Evolutionary conservation across 441 rosid species (phyloP), one percentile per base, ranked within the genome.

Genomic region (Francoa sonchifolia): DNA sequence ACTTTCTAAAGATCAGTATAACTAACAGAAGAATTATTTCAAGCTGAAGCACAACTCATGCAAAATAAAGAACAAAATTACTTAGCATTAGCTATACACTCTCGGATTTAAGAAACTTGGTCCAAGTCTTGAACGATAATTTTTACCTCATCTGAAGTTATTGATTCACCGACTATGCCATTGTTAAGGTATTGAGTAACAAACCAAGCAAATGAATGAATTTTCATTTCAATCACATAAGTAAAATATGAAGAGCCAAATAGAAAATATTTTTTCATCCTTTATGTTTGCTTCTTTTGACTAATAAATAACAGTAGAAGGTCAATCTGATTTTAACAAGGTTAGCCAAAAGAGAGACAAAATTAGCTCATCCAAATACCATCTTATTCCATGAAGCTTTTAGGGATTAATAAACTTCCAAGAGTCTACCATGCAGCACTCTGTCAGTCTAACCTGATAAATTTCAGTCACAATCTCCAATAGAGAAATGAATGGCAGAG

Each of bases 391-490:
- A n/a, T n/a, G n/a, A n/a, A n/a, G n/a, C n/a, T n/a, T n/a, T n/a
- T n/a, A n/a, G n/a, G n/a, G n/a, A n/a, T n/a, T n/a, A n/a, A n/a
- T n/a, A n/a, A n/a, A n/a, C n/a, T n/a, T n/a, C n/a, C n/a, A n/a
- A n/a, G n/a, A n/a, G n/a, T n/a, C n/a, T n/a, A n/a, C n/a, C n/a
- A n/a, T n/a, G n/a, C n/a, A n/a, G n/a, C 12, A 31, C 19, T 33
- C 42, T 15, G 26, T 42, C 15, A 38, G 52, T 50, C 72, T 33
- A 47, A 85, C 98, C 98, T 85, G 79, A 68, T 89, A 85, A 30
- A 85, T 76, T 52, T 79, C 95, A 61, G 93, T 89, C 50, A 82
- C 82, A 62, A 89, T 76, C 67, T 85, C 96, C 89, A 89, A 58
- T 46, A 89, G 70, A 43, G 98, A 85, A 47, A 85, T 69, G 59